These are phyloP conservation scores for Raddia guianensis DNA, from an alignment of 176 grass and related monocot species.

Conservation along the genomic window DNA sequence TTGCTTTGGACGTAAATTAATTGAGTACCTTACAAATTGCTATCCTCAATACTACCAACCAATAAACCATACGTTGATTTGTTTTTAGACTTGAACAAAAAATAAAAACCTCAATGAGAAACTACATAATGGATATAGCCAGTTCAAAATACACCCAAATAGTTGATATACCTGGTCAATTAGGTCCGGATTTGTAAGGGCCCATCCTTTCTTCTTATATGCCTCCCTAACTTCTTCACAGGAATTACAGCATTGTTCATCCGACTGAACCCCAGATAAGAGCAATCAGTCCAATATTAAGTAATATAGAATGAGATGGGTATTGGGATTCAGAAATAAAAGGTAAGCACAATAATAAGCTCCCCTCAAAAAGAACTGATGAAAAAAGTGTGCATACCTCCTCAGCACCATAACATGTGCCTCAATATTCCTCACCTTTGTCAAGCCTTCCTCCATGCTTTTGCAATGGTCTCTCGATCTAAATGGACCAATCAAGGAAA, in stretches of 20 bases:
- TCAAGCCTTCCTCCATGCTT: constrained; percentile 93
- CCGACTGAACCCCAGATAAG: constrained; percentile 57
- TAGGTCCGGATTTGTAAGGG: constrained; percentile 69
- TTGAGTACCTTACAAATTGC: background rate
- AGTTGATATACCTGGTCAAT: constrained; percentile 84
- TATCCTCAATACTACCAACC: background rate
- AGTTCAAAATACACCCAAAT: constrained; percentile 25
- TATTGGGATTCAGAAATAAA: background rate
- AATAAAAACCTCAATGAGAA: constrained; percentile 14
- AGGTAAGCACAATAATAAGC: background rate
- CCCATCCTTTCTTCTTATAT: too few species aligned
- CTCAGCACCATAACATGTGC: constrained; percentile 95
- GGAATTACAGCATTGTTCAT: constrained; percentile 97
- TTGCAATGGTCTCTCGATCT: constrained; percentile 98
- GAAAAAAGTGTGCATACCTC: constrained; percentile 43
- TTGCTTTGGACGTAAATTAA: background rate
- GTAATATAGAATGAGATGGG: constrained; percentile 25
- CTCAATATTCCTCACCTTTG: constrained; percentile 89
- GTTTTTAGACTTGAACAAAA: background rate
- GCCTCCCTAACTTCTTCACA: too few species aligned
- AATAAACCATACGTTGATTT: background rate
- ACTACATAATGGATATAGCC: background rate
- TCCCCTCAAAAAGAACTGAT: background rate
- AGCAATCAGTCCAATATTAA: constrained; percentile 20
- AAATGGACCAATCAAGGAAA: constrained; percentile 20